Evolutionary conservation across 192 early-diverging fungal species (phyloP), one percentile per base, ranked within the genome.

Genomic region (Glomus cerebriforme): DNA sequence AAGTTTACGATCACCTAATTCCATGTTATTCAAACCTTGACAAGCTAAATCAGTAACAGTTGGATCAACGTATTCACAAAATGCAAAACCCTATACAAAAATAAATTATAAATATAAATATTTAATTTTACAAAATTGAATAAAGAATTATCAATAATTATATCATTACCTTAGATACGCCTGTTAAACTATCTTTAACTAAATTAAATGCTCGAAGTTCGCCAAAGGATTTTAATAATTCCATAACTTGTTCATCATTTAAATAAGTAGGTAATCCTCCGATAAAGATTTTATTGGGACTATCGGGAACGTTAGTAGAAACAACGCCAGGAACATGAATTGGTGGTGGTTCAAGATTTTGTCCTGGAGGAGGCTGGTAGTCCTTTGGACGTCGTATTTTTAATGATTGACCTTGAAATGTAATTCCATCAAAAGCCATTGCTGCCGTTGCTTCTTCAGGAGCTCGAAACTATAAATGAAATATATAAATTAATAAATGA

Each of bases 301-400:
- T 93, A 79, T 98, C 96, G 2, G 94, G 92, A 6, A 98, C 96
- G 70, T 92, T 94, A 29, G 90, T 95, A n/a, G 95, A 93, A n/a
- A 97, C 88, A 10, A 94, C 90, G 22, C 92, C 93, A 22, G 93
- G 92, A 10, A 95, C 85, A 67, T 90, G 88, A 58, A 92, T 84
- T 37, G 87, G 83, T 15, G 91, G 90, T 13, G 88, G 84, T 22
- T 85, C 83, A 15, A 80, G 80, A 8, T 77, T 72, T 1, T 85
- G 83, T 45, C 86, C 89, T 24, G 89, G 89, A 26, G 91, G 88
- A 19, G 87, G 85, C 74, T 90, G 86, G 73, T 98, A 98, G 83
- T 98, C 96, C 81, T 98, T 98, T 47, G 98, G 98, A 37, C 97
- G 91, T 27, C 96, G 92, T 82, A 99, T 93, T 80, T 95, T 96